Evolutionary conservation across 129 eudicot species (phyloP).

Genomic region (Artemisia tridentata): DNA sequence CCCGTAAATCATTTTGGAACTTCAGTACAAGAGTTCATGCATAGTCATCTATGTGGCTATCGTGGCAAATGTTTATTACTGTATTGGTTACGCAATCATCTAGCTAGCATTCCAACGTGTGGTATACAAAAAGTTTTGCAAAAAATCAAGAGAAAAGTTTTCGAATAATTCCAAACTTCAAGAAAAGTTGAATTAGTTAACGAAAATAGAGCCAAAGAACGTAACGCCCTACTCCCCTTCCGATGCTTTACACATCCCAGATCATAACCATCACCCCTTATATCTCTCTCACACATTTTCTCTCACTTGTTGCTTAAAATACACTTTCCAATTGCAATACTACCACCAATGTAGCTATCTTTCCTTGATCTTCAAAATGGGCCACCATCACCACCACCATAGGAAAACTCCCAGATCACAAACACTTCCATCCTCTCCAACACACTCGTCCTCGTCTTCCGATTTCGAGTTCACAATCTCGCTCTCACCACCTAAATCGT

Average conservation of each 20-base stretch:
- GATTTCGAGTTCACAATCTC: slow-evolving; percentile 87
- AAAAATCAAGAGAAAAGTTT: slow-evolving; percentile 3
- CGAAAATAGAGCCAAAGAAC: neutral
- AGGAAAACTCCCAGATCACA: slow-evolving; percentile 45
- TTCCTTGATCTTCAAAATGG: neutral
- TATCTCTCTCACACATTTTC: neutral
- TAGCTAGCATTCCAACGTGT: neutral
- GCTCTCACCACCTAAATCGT: slow-evolving; percentile 70
- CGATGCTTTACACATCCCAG: neutral
- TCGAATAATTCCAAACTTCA: neutral
- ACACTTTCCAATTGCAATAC: neutral
- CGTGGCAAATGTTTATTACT: neutral
- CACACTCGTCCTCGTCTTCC: slow-evolving; percentile 75
- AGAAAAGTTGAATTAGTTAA: slow-evolving; percentile 12
- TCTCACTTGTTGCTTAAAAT: neutral
- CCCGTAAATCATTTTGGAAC: no score
- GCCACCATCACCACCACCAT: slow-evolving; percentile 21
- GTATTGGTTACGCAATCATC: neutral
- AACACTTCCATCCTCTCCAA: slow-evolving; percentile 90
- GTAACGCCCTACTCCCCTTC: slow-evolving; percentile 11
- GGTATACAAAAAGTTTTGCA: neutral
- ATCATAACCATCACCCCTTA: neutral
- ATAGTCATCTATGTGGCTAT: neutral
- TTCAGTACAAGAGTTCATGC: no score
- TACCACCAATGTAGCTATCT: slow-evolving; percentile 20